Conservation (phyloP, 345 rosid genomes). For the Leavenworthia alabamica region DNA sequence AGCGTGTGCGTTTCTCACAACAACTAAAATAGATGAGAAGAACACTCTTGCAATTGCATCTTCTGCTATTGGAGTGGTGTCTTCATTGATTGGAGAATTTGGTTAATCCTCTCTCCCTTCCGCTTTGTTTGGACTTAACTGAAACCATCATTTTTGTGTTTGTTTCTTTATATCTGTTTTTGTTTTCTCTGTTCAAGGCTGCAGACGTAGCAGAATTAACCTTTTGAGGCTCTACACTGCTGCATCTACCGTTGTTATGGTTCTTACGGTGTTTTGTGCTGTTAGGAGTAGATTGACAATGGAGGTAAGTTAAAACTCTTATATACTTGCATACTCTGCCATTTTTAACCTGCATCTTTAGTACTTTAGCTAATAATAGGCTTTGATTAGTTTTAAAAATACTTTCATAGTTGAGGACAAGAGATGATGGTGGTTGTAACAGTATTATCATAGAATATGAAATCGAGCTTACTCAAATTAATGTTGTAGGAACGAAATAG, state of each 20-base stretch:
- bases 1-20: slow-evolving; percentile 25
- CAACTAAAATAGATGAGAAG: slow-evolving; percentile 10
- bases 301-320: slow-evolving; percentile 33
- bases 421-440: neutral
- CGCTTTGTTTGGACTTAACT: neutral
- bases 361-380: neutral
- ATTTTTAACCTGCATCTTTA: neutral
- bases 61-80: slow-evolving; percentile 37
- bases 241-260: slow-evolving; percentile 33
- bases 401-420: neutral
- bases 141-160: neutral
- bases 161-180: neutral
- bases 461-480: neutral
- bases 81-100: slow-evolving; percentile 51
- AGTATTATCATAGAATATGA: neutral
- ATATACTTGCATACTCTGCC: neutral
- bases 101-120: slow-evolving; percentile 31
- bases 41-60: slow-evolving; percentile 33
- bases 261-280: slow-evolving; percentile 36
- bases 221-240: slow-evolving; percentile 43
- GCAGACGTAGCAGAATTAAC: slow-evolving; percentile 44
- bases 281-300: slow-evolving; percentile 32
- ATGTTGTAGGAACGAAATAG: slow-evolving; percentile 22
- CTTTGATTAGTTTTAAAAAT: neutral
- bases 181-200: slow-evolving; percentile 35